These are phyloP conservation scores for Ustilaginoidea virens DNA, from an alignment of 2,329 filamentous ascomycete species.

Conservation along the genomic window DNA sequence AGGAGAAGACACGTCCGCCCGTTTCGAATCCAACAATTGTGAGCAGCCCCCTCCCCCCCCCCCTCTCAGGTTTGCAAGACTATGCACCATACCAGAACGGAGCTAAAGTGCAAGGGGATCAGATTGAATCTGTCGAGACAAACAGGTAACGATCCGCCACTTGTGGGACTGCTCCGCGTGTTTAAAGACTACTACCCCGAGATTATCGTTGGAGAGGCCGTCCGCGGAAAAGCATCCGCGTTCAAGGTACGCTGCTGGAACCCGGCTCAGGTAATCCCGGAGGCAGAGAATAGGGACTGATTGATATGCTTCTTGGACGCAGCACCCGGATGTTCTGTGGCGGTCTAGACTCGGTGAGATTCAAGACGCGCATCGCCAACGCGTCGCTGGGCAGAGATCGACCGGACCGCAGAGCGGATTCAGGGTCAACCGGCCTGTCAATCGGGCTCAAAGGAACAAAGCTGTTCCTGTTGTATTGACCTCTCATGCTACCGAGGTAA, in stretches of 20 bases:
- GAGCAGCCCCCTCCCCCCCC: constrained; percentile 11
- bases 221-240: constrained; percentile 42
- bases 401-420: constrained; percentile 34
- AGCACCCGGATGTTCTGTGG: constrained; percentile 69
- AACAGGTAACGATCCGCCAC: constrained; percentile 55
- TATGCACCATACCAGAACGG: no score
- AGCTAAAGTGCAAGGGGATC: background rate
- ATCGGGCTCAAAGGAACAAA: constrained; percentile 15
- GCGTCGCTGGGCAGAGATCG: constrained; percentile 22
- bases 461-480: constrained; percentile 58
- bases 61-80: no score
- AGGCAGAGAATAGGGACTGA: no score
- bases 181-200: constrained; percentile 88
- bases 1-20: constrained; percentile 70
- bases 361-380: constrained; percentile 40
- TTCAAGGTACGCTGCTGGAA: constrained; percentile 34
- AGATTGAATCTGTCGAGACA: constrained; percentile 43
- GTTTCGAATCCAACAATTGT: constrained; percentile 67
- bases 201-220: constrained; percentile 60
- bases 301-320: no score
- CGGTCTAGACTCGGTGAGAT: constrained; percentile 50
- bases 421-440: constrained; percentile 38
- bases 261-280: no score
- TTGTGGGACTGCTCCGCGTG: constrained; percentile 62
- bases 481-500: constrained; percentile 52